A percentile compares a stretch with the other conserved stretches of the same genome.
Conservation (phyloP, 2,329 filamentous ascomycete species). For the Phialophora verrucosa region DNA sequence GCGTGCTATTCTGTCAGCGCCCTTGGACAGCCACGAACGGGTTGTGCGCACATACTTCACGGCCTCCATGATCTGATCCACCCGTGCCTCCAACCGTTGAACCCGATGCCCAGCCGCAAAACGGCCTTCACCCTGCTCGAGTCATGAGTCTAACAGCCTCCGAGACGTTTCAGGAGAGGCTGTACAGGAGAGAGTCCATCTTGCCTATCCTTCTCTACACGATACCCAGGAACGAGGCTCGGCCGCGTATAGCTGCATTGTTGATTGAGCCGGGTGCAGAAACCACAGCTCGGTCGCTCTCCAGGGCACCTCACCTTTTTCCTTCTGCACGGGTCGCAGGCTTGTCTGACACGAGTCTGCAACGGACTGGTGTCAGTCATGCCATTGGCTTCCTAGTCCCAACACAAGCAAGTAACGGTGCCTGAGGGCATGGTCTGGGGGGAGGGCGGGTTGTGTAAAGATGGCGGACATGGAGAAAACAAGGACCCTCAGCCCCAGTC, state of each 20-base stretch:
- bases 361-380: constrained; percentile 29
- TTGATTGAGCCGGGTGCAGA: constrained; percentile 57
- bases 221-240: constrained; percentile 20
- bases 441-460: no score
- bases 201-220: constrained; percentile 40
- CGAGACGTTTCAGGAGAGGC: background rate
- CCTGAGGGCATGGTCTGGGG: background rate
- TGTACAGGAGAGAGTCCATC: constrained; percentile 19
- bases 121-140: background rate
- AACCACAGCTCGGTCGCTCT: constrained; percentile 57
- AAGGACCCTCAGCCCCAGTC: background rate
- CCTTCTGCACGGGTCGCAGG: constrained; percentile 54
- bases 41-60: constrained; percentile 43
- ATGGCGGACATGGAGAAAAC: background rate
- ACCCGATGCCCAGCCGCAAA: constrained; percentile 43
- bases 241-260: constrained; percentile 52
- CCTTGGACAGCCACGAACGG: background rate
- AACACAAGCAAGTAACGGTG: background rate
- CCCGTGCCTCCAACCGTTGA: constrained; percentile 44
- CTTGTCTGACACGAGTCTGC: constrained; percentile 45
- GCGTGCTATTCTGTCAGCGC: constrained; percentile 18
- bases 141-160: background rate
- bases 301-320: constrained; percentile 61
- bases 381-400: background rate
- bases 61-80: constrained; percentile 46